Conservation (phyloP, 164 flowering plant genomes). For the Vitis rupestris region DNA sequence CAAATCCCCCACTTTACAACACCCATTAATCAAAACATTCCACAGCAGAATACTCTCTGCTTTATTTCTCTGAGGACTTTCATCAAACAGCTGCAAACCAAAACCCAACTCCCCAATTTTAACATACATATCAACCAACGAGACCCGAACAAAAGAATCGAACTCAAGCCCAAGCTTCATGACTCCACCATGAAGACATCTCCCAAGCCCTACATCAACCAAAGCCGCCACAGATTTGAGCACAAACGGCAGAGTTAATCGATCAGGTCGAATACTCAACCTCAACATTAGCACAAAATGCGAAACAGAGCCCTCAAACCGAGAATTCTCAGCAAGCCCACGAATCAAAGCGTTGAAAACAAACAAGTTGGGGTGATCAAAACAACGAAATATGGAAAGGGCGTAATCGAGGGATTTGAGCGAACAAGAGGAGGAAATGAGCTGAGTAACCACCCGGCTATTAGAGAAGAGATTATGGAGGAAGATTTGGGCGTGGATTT, state of each 20-base stretch:
- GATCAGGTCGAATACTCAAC: constrained; percentile 29
- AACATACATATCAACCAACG: constrained; percentile 55
- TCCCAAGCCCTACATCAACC: constrained; percentile 21
- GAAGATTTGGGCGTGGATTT: constrained; percentile 48
- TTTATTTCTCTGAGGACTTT: constrained; percentile 42
- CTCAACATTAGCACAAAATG: constrained; percentile 37
- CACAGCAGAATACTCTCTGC: constrained; percentile 37
- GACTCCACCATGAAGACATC: constrained; percentile 27
- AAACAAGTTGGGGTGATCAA: constrained; percentile 21
- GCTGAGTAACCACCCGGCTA: constrained; percentile 34
- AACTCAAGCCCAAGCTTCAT: constrained; percentile 39
- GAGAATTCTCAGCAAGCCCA: constrained; percentile 31
- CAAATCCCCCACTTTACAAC: constrained; percentile 42
- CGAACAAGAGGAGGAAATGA: constrained; percentile 37
- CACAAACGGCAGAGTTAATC: constrained; percentile 48
- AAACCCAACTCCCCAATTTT: constrained; percentile 25
- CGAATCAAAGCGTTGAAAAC: constrained; percentile 51
- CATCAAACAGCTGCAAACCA: constrained; percentile 49
- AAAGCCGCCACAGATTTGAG: constrained; percentile 37
- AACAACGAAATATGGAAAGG: constrained; percentile 28
- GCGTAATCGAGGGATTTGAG: constrained; percentile 32
- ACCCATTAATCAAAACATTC: constrained; percentile 64
- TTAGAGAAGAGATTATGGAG: constrained; percentile 22
- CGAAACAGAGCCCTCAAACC: constrained; percentile 20
- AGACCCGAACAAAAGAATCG: constrained; percentile 45